Percentiles rank a stretch among this genome's conserved stretches.
Conservation (phyloP, 176 grass and related monocot species). For the Avena atlantica region DNA sequence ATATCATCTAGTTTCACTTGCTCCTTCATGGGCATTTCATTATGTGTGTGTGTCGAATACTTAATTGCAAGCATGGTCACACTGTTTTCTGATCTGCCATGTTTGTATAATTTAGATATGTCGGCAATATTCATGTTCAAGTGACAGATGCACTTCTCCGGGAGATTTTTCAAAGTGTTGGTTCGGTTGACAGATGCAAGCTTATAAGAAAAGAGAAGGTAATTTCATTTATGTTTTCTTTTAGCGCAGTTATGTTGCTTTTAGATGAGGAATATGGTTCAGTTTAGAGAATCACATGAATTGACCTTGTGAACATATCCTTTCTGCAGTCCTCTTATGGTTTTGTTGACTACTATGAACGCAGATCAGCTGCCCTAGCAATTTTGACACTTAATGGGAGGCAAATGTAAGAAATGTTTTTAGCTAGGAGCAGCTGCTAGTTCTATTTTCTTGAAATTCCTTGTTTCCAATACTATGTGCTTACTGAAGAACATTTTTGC, state of each 20-base stretch:
- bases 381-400: slow-evolving; percentile 79
- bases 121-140: slow-evolving; percentile 88
- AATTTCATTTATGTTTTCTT: background rate
- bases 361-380: slow-evolving; percentile 78
- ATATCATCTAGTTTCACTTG: slow-evolving; percentile 3
- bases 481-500: slow-evolving; percentile 35
- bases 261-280: slow-evolving; percentile 7
- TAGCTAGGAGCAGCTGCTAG: background rate
- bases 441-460: background rate
- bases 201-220: slow-evolving; percentile 97
- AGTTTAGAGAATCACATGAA: slow-evolving; percentile 16
- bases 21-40: background rate
- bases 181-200: slow-evolving; percentile 81
- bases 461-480: background rate
- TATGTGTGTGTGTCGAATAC: background rate
- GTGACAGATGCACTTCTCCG: slow-evolving; percentile 74
- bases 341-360: slow-evolving; percentile 95
- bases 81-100: slow-evolving; percentile 3
- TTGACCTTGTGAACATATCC: slow-evolving; percentile 21
- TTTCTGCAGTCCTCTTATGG: slow-evolving; percentile 80
- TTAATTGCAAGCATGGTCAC: background rate
- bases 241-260: background rate
- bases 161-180: slow-evolving; percentile 78
- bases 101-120: slow-evolving; percentile 61
- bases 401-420: slow-evolving; percentile 64